These are phyloP conservation scores for Alloascoidea hylecoeti DNA, from an alignment of 805 yeast genomes.

Conservation along the genomic window DNA sequence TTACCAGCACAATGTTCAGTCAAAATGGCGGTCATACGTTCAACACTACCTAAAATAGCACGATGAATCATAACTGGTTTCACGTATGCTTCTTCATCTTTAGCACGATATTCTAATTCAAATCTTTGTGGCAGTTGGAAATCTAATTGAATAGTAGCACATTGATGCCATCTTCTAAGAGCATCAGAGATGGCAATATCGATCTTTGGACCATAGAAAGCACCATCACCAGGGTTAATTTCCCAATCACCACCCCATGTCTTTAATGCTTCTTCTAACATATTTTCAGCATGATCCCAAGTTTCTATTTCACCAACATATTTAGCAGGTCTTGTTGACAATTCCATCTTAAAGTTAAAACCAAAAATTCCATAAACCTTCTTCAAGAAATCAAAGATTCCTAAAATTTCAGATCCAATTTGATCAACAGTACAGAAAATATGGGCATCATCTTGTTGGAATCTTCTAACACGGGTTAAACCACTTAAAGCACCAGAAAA, in stretches of 20 bases:
- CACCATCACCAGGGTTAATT: constrained; percentile 95
- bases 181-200: constrained; percentile 95
- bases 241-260: constrained; percentile 88
- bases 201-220: constrained; percentile 92
- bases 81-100: constrained; percentile 28
- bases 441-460: constrained; percentile 99
- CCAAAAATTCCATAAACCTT: constrained; percentile 85
- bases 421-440: constrained; percentile 91
- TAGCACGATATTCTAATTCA: constrained; percentile 73
- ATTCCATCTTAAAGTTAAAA: constrained; percentile 91
- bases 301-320: constrained; percentile 89
- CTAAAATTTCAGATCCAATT: constrained; percentile 73
- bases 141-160: constrained; percentile 97
- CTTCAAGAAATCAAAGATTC: constrained; percentile 75
- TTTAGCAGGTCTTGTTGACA: constrained; percentile 95
- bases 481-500: constrained; percentile 91
- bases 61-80: constrained; percentile 99
- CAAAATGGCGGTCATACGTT: constrained; percentile 97
- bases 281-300: constrained; percentile 86
- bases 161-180: constrained; percentile 92
- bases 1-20: constrained; percentile 98
- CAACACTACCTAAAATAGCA: constrained; percentile 96
- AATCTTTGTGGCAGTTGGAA: constrained; percentile 96
- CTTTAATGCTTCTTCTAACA: constrained; percentile 70
- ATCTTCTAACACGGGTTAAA: constrained; percentile 93